phyloP scores from a whole-genome alignment of 202 grass and related monocot species.

The Schoenoplectus triqueter region DNA sequence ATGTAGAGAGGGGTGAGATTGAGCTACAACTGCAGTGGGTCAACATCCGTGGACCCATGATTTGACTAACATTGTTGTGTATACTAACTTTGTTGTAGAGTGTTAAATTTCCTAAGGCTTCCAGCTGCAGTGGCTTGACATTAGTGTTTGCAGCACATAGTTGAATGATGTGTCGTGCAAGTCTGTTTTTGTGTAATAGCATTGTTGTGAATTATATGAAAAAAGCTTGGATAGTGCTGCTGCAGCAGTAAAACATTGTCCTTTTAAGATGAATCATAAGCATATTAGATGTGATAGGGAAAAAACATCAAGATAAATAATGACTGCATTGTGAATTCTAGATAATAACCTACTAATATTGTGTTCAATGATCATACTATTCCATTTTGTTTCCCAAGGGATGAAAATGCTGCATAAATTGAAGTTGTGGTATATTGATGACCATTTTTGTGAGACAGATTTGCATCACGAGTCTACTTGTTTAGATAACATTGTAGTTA shows the following conservation, averaged over 20 bases:
- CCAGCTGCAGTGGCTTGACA: neutral
- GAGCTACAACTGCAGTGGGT: slow-evolving; percentile 43
- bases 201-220: neutral
- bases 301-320: neutral
- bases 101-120: slow-evolving; percentile 11
- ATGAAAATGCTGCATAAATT: slow-evolving; percentile 4
- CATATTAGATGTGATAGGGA: slow-evolving; percentile 19
- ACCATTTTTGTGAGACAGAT: neutral
- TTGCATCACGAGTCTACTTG: neutral
- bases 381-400: neutral
- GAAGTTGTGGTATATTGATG: slow-evolving; percentile 2
- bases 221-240: slow-evolving; percentile 4
- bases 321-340: neutral
- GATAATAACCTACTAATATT: neutral
- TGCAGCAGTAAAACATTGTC: neutral
- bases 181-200: slow-evolving; percentile 14
- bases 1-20: slow-evolving; percentile 70
- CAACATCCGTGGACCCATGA: slow-evolving; percentile 24
- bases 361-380: neutral
- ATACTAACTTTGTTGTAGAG: neutral
- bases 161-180: neutral
- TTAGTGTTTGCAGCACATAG: neutral
- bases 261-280: neutral
- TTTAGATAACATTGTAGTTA: neutral
- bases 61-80: slow-evolving; percentile 25